phyloP scores from a whole-genome alignment of 257 asterid genomes.

The Forsythia suspensa region DNA sequence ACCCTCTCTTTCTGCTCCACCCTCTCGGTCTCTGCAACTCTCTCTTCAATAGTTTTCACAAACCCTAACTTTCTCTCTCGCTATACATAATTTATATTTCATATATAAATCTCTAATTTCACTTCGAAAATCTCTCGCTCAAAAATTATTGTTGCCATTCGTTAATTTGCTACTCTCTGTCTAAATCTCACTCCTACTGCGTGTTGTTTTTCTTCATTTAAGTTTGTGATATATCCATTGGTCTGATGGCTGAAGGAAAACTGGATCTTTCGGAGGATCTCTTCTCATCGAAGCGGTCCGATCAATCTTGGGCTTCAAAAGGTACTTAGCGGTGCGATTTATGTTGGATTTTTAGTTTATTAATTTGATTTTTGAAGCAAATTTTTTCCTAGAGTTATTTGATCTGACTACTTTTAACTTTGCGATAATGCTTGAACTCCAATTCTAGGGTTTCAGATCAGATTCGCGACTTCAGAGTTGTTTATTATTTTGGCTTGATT shows the following conservation, averaged over 20 bases:
- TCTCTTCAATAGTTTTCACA: slow-evolving; percentile 40
- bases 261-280: slow-evolving; percentile 82
- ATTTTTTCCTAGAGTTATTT: slow-evolving; percentile 31
- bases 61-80: slow-evolving; percentile 45
- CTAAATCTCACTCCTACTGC: slow-evolving; percentile 23
- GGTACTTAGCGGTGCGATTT: slow-evolving; percentile 39
- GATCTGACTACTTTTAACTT: slow-evolving; percentile 35
- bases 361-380: slow-evolving; percentile 21
- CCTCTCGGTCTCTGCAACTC: slow-evolving; percentile 18
- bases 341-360: not conserved
- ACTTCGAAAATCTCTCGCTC: slow-evolving; percentile 4
- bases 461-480: slow-evolving; percentile 26
- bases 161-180: slow-evolving; percentile 18
- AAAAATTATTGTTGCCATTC: slow-evolving; percentile 19
- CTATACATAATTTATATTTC: slow-evolving; percentile 11
- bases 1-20: slow-evolving; percentile 31
- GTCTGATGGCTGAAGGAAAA: slow-evolving; percentile 71
- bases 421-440: slow-evolving; percentile 19
- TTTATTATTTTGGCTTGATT: not conserved
- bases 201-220: not conserved
- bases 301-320: slow-evolving; percentile 77
- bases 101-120: slow-evolving; percentile 22
- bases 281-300: slow-evolving; percentile 54
- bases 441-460: slow-evolving; percentile 57
- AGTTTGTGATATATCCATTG: slow-evolving; percentile 28